Evolutionary conservation across 169 alveolate species (phyloP).

Genomic region (Eimeria praecox): DNA sequence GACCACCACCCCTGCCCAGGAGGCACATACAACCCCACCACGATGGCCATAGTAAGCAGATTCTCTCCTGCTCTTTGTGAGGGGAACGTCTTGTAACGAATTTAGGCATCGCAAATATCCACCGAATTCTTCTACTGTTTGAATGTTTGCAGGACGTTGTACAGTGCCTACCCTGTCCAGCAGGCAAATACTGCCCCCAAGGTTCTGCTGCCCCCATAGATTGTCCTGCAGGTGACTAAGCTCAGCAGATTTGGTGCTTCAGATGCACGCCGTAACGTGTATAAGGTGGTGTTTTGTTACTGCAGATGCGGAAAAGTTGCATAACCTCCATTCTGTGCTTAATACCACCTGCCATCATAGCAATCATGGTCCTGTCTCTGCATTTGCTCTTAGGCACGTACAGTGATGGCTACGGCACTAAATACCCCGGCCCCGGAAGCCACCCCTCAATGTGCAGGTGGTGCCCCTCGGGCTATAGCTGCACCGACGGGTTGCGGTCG

Average conservation of each 20-base stretch:
- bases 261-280: background rate
- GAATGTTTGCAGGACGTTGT: conserved; percentile 36
- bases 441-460: conserved; percentile 45
- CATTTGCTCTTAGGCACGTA: background rate
- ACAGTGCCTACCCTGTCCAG: conserved; percentile 81
- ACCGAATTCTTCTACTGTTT: conserved; percentile 25
- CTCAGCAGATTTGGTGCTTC: background rate
- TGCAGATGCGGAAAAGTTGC: background rate
- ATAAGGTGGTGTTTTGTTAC: background rate
- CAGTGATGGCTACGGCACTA: conserved; percentile 63
- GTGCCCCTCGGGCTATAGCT: conserved; percentile 53
- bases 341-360: background rate
- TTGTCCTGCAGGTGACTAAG: conserved; percentile 82
- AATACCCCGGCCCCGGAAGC: conserved; percentile 43
- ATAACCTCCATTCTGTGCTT: background rate
- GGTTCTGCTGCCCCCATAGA: conserved; percentile 80
- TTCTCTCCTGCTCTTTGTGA: background rate
- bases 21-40: conserved; percentile 72
- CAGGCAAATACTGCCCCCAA: conserved; percentile 87
- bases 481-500: background rate
- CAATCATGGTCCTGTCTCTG: background rate
- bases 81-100: background rate
- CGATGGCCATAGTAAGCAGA: conserved; percentile 34
- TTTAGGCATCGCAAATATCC: background rate
- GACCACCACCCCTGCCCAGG: conserved; percentile 73